Conservation (phyloP, 2,329 filamentous ascomycete genomes). For the Fusarium piperis region DNA sequence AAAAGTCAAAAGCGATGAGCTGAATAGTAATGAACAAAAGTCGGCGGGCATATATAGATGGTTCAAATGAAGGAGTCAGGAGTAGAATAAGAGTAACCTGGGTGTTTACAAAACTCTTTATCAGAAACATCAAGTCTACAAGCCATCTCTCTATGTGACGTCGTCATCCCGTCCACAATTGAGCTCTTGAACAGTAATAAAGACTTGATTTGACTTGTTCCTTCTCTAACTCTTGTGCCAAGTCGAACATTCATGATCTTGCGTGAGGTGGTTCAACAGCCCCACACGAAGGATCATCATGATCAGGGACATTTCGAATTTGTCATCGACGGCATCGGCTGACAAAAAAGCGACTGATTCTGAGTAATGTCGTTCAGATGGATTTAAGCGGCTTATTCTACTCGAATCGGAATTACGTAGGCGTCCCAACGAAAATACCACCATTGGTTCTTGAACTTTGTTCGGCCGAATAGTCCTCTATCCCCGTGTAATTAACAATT, state of each 20-base stretch:
- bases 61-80: not conserved
- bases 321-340: not conserved
- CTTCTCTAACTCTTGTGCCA: not conserved
- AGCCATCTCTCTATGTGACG: not conserved
- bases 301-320: not conserved
- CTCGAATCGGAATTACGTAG: not conserved
- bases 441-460: not conserved
- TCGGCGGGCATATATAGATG: not conserved
- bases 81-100: not conserved
- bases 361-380: not conserved
- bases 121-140: not conserved
- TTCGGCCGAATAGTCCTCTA: not conserved
- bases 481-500: not conserved
- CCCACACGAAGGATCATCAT: not conserved
- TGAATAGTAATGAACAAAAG: not conserved
- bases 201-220: not conserved
- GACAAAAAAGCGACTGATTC: not conserved
- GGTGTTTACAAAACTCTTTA: not conserved
- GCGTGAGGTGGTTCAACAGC: not conserved
- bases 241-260: not conserved
- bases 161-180: not conserved
- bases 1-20: not conserved
- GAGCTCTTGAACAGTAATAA: not conserved
- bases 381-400: not conserved
- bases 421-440: not conserved